Evolutionary conservation across 2,329 filamentous ascomycete species (phyloP), one percentile per base, ranked within the genome.

Genomic region (Aspergillus intermedius): DNA sequence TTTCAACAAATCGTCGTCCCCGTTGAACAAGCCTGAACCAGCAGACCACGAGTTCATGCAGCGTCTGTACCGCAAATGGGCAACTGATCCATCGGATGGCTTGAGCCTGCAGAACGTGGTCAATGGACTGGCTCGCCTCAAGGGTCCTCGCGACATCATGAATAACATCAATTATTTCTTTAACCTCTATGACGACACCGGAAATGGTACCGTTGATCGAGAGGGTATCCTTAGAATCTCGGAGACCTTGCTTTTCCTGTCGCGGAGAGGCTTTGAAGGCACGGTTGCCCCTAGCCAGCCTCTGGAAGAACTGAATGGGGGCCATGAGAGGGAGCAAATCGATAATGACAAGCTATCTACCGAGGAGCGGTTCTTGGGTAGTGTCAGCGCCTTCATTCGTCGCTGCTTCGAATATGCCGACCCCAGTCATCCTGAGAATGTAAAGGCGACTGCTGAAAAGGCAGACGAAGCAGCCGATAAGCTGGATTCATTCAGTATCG

Each of bases 391-490:
- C 2, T 98, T 98, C 64, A 98, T 97, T 51, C 81, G 91, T 55
- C 81, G 93, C 50, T 98, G 93, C 69, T 98, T 98, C 57, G 93
- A 98, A 69, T 98, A 98, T 63, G 93, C 93, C 5, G 93, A 98
- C 62, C 91, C 93, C 1, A 91, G 94, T 61, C 85, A 87, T 54
- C 83, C 86, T 1, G 77, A 79, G 64, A 79, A 83, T 54, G 77
- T 82, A 50, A 69, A 68, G 39, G 44, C 53, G 12, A 45, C 47
- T 43, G 37, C 15, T 40, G 47, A 62, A 32, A 46, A 61, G 34
- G 62, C 67, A 12, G 34, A 58, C 25, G 55, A 56, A 41, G 55
- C 62, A 3, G 60, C 68, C 7, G 65, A 68, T 42, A 71, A 71
- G 42, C 57, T 80, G 6, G 74, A 75, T 51, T 78, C 86, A 3